A percentile compares a stretch with the other conserved stretches of the same genome.
Conservation (phyloP, 352 stramenopile genomes). For the Globisporangium emineosum region DNA sequence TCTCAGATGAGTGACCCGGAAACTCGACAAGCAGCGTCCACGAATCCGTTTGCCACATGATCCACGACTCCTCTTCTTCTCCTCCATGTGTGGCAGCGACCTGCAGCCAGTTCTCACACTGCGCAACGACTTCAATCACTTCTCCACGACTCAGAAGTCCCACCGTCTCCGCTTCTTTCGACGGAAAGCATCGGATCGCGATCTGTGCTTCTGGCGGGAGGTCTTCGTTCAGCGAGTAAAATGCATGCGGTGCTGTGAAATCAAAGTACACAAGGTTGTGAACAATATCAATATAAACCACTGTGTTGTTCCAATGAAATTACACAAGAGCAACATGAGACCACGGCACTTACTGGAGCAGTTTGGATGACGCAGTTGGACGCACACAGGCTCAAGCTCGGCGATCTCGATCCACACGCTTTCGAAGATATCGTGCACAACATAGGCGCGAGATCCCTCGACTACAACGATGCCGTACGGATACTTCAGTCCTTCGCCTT, state of each 20-base stretch:
- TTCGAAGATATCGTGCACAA: conserved; percentile 45
- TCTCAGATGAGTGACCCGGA: conserved; percentile 20
- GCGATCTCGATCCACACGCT: conserved; percentile 54
- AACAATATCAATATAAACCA: conserved; percentile 1
- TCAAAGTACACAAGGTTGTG: conserved; percentile 10
- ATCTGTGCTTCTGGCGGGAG: conserved; percentile 64
- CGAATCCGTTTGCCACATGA: conserved; percentile 62
- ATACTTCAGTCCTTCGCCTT: conserved; percentile 29
- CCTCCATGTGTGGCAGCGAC: conserved; percentile 21
- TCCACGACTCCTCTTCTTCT: conserved; percentile 38
- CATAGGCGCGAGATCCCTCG: conserved; percentile 21
- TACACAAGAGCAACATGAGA: background rate
- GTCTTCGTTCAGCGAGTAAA: conserved; percentile 52
- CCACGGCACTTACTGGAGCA: conserved; percentile 42
- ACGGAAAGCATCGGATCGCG: conserved; percentile 59
- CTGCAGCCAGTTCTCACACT: conserved; percentile 53
- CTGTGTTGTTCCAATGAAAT: conserved; percentile 14
- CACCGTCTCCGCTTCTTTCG: conserved; percentile 52
- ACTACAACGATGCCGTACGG: conserved; percentile 46
- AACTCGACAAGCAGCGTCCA: conserved; percentile 48
- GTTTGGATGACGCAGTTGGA: conserved; percentile 33
- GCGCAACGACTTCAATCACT: conserved; percentile 46
- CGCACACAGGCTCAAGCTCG: conserved; percentile 44
- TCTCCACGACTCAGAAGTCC: conserved; percentile 50
- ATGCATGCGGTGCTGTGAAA: conserved; percentile 35